A percentile compares a stretch with the other conserved stretches of the same genome.
phyloP scores from a whole-genome alignment of 2,329 filamentous ascomycete species.

The Neoscytalidium dimidiatum region DNA sequence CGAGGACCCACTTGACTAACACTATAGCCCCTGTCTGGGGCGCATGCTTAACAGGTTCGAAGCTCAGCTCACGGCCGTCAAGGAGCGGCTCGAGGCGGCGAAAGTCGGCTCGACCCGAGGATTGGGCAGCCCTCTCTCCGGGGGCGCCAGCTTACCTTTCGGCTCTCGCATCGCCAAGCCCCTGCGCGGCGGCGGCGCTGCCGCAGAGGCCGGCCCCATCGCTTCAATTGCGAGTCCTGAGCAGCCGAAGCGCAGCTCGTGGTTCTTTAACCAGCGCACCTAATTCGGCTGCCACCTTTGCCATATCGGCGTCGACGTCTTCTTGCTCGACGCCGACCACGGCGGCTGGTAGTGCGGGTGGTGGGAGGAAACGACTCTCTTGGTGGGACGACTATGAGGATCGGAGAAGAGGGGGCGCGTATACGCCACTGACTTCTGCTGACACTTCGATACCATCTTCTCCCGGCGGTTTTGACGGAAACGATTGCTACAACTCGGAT shows the following conservation, averaged over 20 bases:
- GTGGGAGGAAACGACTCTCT: constrained; percentile 18
- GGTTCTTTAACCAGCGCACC: constrained; percentile 68
- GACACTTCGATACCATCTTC: constrained; percentile 4
- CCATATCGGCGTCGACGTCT: neutral
- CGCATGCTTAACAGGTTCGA: constrained; percentile 72
- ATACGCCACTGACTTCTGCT: constrained; percentile 1
- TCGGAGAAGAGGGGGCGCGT: constrained; percentile 1
- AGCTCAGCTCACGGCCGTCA: constrained; percentile 92
- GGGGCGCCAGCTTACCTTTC: constrained; percentile 68
- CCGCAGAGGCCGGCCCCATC: constrained; percentile 43
- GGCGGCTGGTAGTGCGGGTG: constrained; percentile 6
- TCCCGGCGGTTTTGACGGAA: neutral
- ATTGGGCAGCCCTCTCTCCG: constrained; percentile 63
- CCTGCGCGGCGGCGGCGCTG: constrained; percentile 57
- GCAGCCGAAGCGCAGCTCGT: constrained; percentile 69
- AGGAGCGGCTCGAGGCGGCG: constrained; percentile 93
- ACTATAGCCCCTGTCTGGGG: constrained; percentile 1
- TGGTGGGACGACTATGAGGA: constrained; percentile 19
- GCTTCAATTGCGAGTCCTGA: constrained; percentile 35
- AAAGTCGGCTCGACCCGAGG: constrained; percentile 89
- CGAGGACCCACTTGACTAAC: constrained; percentile 20
- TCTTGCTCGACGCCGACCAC: constrained; percentile 10
- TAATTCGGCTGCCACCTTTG: constrained; percentile 21
- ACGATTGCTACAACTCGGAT: constrained; percentile 2
- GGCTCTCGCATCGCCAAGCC: constrained; percentile 65